Evolutionary conservation across 768 basidiomycete genomes (phyloP).

Genomic region (Lentinula guzmanii): DNA sequence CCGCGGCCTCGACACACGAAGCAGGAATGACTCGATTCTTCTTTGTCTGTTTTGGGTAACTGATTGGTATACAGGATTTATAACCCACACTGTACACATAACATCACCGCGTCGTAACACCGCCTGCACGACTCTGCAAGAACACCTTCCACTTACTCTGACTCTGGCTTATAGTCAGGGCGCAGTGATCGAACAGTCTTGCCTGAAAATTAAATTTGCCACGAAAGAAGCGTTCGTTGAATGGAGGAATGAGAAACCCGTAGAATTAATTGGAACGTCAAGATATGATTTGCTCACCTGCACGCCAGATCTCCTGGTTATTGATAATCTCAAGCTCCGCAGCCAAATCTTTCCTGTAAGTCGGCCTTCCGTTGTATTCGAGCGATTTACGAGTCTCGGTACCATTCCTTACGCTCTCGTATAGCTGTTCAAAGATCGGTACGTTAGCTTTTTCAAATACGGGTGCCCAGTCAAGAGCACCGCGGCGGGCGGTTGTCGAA

Average conservation of each 20-base stretch:
- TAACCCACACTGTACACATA: not conserved
- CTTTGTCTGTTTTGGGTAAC: not conserved
- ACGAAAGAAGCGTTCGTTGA: not conserved
- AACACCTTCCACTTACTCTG: conserved; percentile 31
- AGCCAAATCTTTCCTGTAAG: conserved; percentile 90
- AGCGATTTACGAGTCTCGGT: conserved; percentile 96
- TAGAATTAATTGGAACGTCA: not conserved
- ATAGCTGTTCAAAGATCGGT: conserved; percentile 78
- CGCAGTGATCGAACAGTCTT: conserved; percentile 88
- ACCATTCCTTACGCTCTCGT: conserved; percentile 54
- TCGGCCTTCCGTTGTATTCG: conserved; percentile 89
- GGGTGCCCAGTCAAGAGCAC: conserved; percentile 98
- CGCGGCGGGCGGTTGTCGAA: conserved; percentile 97
- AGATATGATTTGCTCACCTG: conserved; percentile 43
- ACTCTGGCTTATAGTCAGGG: conserved; percentile 76
- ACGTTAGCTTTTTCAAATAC: conserved; percentile 92
- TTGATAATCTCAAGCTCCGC: conserved; percentile 93
- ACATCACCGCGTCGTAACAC: not conserved
- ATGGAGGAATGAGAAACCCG: not conserved
- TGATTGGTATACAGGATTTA: not conserved
- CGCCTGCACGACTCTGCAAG: not conserved
- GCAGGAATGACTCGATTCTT: not conserved
- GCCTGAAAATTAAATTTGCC: conserved; percentile 34
- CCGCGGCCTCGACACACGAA: not conserved
- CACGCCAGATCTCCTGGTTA: conserved; percentile 98